phyloP scores from a whole-genome alignment of 2,329 filamentous ascomycete species.

The Beauveria pseudobassiana region DNA sequence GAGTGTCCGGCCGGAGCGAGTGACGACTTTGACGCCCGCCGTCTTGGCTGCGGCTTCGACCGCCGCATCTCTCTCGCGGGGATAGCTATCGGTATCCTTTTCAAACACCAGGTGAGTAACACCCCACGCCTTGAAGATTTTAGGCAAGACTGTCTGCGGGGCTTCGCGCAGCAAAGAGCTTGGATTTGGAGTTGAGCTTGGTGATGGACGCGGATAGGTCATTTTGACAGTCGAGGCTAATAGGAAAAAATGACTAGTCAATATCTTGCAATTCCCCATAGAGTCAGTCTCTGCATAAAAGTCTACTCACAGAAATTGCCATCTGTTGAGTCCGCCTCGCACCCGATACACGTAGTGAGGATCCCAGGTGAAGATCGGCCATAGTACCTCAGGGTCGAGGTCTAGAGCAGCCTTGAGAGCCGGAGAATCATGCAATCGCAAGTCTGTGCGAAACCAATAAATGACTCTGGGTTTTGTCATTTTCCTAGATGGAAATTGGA shows the following conservation, averaged over 20 bases:
- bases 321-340: conserved; percentile 63
- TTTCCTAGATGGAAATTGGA: too few species aligned
- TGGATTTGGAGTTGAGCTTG: conserved; percentile 61
- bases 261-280: neutral
- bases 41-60: conserved; percentile 52
- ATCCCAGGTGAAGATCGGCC: conserved; percentile 75
- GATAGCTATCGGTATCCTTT: conserved; percentile 71
- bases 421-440: conserved; percentile 70
- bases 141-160: conserved; percentile 63
- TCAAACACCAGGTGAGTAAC: conserved; percentile 74
- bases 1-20: conserved; percentile 57
- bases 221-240: conserved; percentile 62
- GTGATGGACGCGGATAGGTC: conserved; percentile 61
- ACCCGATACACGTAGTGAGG: conserved; percentile 71
- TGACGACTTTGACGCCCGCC: conserved; percentile 62
- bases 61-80: conserved; percentile 51
- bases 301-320: conserved; percentile 56
- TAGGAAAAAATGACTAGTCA: neutral
- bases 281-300: neutral
- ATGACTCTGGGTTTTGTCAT: conserved; percentile 44
- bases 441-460: conserved; percentile 74
- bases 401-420: conserved; percentile 65
- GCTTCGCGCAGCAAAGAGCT: conserved; percentile 65
- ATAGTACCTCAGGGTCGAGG: conserved; percentile 59
- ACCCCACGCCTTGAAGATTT: conserved; percentile 65